Evolutionary conservation across 1,284 basidiomycete species (phyloP).

Genomic region (Boletus austroedulis): DNA sequence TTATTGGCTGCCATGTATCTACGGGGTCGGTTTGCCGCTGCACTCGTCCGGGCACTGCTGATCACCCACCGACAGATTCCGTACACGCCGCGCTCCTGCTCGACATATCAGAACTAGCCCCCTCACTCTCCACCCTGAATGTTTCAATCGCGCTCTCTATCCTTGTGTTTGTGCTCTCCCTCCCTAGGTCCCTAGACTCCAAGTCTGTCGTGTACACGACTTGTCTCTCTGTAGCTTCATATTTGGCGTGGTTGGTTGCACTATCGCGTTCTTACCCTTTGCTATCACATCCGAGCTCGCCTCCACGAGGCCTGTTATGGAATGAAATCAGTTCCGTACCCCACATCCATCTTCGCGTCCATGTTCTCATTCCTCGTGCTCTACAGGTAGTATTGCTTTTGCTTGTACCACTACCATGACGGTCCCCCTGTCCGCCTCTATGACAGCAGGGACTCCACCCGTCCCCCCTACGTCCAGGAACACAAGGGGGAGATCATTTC

Average conservation of each 20-base stretch:
- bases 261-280: conserved; percentile 49
- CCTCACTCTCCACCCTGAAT: conserved; percentile 35
- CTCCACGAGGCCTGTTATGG: conserved; percentile 52
- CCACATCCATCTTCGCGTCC: background rate
- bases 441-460: conserved; percentile 43
- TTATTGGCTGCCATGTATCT: conserved; percentile 60
- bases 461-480: conserved; percentile 43
- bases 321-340: conserved; percentile 57
- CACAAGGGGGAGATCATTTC: conserved; percentile 54
- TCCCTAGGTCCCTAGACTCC: conserved; percentile 51
- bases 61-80: conserved; percentile 49
- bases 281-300: conserved; percentile 37
- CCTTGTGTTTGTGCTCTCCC: conserved; percentile 48
- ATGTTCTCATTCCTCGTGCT: conserved; percentile 8
- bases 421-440: conserved; percentile 59
- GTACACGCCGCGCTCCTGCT: conserved; percentile 50
- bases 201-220: conserved; percentile 53
- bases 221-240: conserved; percentile 55
- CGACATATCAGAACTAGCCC: conserved; percentile 32
- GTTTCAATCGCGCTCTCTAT: conserved; percentile 42
- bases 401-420: conserved; percentile 63
- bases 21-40: conserved; percentile 46
- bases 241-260: conserved; percentile 56
- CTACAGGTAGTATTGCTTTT: conserved; percentile 50
- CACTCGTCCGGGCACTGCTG: conserved; percentile 5